These are phyloP conservation scores for Papiliotrema laurentii DNA, from an alignment of 1,284 basidiomycete genomes.

Conservation along the genomic window DNA sequence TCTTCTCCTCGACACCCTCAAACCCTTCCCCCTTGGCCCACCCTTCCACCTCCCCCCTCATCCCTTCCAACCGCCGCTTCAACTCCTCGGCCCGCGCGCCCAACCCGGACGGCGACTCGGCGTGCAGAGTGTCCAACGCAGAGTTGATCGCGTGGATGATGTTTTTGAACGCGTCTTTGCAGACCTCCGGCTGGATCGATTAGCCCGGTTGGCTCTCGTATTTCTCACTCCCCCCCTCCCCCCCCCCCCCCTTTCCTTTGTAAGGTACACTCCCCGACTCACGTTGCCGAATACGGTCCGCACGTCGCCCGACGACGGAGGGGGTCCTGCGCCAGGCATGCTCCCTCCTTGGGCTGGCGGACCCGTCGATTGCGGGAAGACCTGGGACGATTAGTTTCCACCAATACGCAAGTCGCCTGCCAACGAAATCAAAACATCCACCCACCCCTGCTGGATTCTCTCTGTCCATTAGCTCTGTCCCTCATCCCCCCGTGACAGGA, in stretches of 20 bases:
- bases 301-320: conserved; percentile 28
- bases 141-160: conserved; percentile 35
- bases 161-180: conserved; percentile 31
- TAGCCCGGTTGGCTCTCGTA: not conserved
- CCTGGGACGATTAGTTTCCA: conserved; percentile 11
- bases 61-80: conserved; percentile 25
- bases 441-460: conserved; percentile 36
- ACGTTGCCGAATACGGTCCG: conserved; percentile 36
- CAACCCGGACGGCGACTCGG: conserved; percentile 29
- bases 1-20: conserved; percentile 13
- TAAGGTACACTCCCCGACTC: conserved; percentile 6
- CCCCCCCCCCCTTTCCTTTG: not conserved
- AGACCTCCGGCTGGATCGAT: conserved; percentile 26
- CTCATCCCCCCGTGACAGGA: not conserved
- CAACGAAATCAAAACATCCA: not conserved
- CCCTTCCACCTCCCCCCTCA: conserved; percentile 34
- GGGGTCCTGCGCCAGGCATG: conserved; percentile 33
- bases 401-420: not conserved
- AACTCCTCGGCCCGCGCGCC: conserved; percentile 33
- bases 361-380: conserved; percentile 25
- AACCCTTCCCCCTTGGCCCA: conserved; percentile 23
- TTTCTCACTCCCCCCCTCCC: not conserved
- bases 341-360: conserved; percentile 19
- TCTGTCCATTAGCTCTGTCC: conserved; percentile 10
- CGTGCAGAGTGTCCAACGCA: too few relatives aligned